phyloP scores from a whole-genome alignment of 2,329 filamentous ascomycete genomes.

The Trichoderma hamatum region DNA sequence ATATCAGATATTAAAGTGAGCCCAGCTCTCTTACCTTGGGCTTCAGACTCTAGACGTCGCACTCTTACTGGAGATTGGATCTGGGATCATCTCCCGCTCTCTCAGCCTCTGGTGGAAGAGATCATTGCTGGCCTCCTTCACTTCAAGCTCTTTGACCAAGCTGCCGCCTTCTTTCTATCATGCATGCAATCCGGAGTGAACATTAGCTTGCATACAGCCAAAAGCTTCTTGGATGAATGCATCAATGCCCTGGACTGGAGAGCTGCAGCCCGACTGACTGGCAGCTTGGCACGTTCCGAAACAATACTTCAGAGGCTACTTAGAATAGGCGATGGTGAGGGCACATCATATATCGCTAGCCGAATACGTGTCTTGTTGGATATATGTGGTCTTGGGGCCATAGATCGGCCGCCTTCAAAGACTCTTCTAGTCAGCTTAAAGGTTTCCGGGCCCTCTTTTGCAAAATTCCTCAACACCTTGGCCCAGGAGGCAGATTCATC shows the following conservation, averaged over 20 bases:
- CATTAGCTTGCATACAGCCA: constrained; percentile 40
- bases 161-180: constrained; percentile 47
- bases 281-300: constrained; percentile 34
- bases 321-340: constrained; percentile 29
- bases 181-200: constrained; percentile 43
- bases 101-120: constrained; percentile 47
- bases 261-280: constrained; percentile 39
- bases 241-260: constrained; percentile 47
- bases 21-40: constrained; percentile 38
- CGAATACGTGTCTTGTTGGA: constrained; percentile 44
- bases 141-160: constrained; percentile 50
- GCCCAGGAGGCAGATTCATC: constrained; percentile 27
- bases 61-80: constrained; percentile 41
- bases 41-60: constrained; percentile 32
- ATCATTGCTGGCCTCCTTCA: constrained; percentile 54
- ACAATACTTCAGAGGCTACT: constrained; percentile 37
- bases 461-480: constrained; percentile 34
- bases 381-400: constrained; percentile 38
- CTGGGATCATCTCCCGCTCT: constrained; percentile 46
- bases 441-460: constrained; percentile 33
- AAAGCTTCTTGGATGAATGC: constrained; percentile 47
- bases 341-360: constrained; percentile 36
- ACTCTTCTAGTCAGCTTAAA: constrained; percentile 35
- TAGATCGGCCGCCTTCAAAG: not conserved
- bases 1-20: constrained; percentile 38